phyloP scores from a whole-genome alignment of 345 rosid species.

The Populus alba region DNA sequence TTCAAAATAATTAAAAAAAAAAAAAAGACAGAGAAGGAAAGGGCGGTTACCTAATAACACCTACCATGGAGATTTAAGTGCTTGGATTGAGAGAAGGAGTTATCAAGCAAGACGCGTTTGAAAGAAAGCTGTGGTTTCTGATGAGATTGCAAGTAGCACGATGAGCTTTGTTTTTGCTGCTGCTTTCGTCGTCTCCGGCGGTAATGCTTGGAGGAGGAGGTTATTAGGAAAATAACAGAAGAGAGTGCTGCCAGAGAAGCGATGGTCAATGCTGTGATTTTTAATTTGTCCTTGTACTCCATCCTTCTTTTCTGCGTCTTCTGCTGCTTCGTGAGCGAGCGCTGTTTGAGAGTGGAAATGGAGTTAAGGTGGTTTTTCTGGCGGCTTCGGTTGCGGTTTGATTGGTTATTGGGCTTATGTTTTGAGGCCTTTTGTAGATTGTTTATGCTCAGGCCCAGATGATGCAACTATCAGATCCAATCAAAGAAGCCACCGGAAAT shows the following conservation, averaged over 20 bases:
- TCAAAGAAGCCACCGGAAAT: too few relatives aligned
- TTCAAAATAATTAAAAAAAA: background rate
- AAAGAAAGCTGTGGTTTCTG: conserved; percentile 63
- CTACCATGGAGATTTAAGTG: conserved; percentile 42
- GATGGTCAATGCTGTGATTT: conserved; percentile 34
- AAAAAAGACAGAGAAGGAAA: background rate
- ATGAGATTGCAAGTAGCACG: conserved; percentile 71
- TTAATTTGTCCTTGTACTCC: conserved; percentile 46
- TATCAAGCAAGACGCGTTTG: conserved; percentile 79
- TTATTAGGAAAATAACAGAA: background rate
- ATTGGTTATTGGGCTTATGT: background rate
- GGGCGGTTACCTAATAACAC: conserved; percentile 18
- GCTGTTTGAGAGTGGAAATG: background rate
- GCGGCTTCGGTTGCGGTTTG: background rate
- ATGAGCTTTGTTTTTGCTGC: conserved; percentile 25
- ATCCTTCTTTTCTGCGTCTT: conserved; percentile 9
- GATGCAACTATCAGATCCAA: too few relatives aligned
- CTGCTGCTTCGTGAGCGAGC: too few relatives aligned
- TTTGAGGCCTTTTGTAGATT: too few relatives aligned
- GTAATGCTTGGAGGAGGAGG: conserved; percentile 35
- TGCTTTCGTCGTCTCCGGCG: conserved; percentile 30
- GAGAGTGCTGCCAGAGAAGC: conserved; percentile 54
- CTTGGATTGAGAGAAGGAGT: conserved; percentile 74
- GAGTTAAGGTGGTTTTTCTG: background rate
- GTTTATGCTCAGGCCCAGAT: too few relatives aligned